Base-by-base conservation (phyloP, 352 stramenopile genomes). In the Globisporangium barbulae region DNA sequence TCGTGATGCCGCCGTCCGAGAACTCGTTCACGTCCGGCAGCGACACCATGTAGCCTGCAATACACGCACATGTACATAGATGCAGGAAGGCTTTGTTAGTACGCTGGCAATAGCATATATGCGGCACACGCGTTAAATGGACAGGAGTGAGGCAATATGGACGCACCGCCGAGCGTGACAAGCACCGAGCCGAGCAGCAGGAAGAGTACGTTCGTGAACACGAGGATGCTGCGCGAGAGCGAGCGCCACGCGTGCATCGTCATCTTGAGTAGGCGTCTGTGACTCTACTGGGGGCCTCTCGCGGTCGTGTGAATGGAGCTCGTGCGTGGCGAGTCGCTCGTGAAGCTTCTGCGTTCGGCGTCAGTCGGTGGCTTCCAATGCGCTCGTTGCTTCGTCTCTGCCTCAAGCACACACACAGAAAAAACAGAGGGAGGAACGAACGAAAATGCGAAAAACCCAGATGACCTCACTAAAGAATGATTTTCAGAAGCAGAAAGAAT, bases 121-220 rank as follows among this genome's bases (percentile, higher is more conserved):
- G 25, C 25, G 25, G 55, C 64, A 68, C 60, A 59, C n/a, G 6
- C 2, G 6, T 13, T 31, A 9, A 30, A 15, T 10, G 5, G 1
- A 69, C 9, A 67, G 8, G 47, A 6, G 15, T 8, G 21, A n/a
- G 37, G 33, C 54, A 50, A 33, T 12, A 5, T 6, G 39, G 2
- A 39, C 79, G 25, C 54, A 93, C 84, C 83, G 67, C 85, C 85
- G 45, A 94, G 85, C 15, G 77, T 85, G 50, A 94, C 79, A 52
- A 94, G 83, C 42, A 94, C 83, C 3, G 80, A 79, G 67, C 85
- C 85, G n/a, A 94, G 71, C 39, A 91, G 69, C 57, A 94, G 70
- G 75, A 94, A 94, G 50, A 94, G 78, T 73, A 94, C 83, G 71
- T 94, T 94, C n/a, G 83, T 93, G 70, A 94, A 94, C 61, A 94